Evolutionary conservation across 768 basidiomycete genomes (phyloP), one percentile per base, ranked within the genome.

Genomic region (Lentinus tigrinus): DNA sequence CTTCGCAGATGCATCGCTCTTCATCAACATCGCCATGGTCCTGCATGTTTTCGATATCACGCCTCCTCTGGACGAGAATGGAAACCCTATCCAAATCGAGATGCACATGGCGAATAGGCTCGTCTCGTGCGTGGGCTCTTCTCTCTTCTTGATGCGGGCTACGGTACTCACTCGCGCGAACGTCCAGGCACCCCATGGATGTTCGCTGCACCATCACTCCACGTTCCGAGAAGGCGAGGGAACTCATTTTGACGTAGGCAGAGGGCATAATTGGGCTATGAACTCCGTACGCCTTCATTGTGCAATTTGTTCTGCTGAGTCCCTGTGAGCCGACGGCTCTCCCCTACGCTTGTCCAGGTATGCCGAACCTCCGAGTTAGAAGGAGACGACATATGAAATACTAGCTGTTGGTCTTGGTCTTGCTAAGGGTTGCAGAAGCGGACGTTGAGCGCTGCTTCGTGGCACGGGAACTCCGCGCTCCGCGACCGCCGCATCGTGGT

Each of bases 1-100:
- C 50, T 72, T 79, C 61, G 79, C 75, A 3, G 75, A 79, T 54
- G 74, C 74, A 0, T 75, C 77, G 53, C 61, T 81, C 1, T 81
- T 76, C 74, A 74, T 81, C n/a, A 74, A 75, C 1, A 19, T 54
- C 10, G 54, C 54, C 10, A 13, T 21, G 36, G 24, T 48, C 19
- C 47, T 56, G 6, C 61, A 62, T 21, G 52, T 54, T 4, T 58
- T 57, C 50, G n/a, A 56, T 38, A 63, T 63, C 57, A 36, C 37
- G 0, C 54, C 54, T 1, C 56, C 61, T 4, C 31, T 58, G 4
- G 54, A 63, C 28, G 53, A 52, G 4, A 1, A 52, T 7, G 57
- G 57, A 0, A 16, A 52, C 4, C 47, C 38, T 2, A 44, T 58
- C 36, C 21, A 14, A 4, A 42, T 54, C 13, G 31, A 52, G 19